Percentiles rank a stretch among this genome's conserved stretches.
Conservation (phyloP, 1,139 yeast genomes). For the Diutina scorzettiae region DNA sequence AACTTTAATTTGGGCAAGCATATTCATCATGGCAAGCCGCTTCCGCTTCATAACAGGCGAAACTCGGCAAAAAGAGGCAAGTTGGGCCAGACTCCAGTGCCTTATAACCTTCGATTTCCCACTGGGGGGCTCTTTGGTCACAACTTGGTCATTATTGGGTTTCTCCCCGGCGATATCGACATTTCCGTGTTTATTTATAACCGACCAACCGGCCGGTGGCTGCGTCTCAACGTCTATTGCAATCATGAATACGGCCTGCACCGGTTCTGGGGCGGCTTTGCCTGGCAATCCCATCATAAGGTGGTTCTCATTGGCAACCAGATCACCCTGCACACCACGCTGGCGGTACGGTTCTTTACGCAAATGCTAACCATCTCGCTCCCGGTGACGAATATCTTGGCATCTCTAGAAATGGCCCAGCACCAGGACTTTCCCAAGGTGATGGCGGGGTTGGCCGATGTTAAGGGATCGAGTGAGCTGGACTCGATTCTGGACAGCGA, state of each 20-base stretch:
- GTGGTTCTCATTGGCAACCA: constrained; percentile 44
- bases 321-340: constrained; percentile 34
- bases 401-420: constrained; percentile 29
- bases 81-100: constrained; percentile 12
- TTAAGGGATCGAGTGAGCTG: not conserved
- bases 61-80: not conserved
- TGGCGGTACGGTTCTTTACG: constrained; percentile 49
- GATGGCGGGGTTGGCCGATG: not conserved
- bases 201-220: constrained; percentile 54
- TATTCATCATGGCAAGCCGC: constrained; percentile 21
- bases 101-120: constrained; percentile 38
- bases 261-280: constrained; percentile 54
- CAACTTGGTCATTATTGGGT: constrained; percentile 50
- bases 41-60: constrained; percentile 14
- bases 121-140: constrained; percentile 55
- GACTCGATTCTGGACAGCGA: not conserved
- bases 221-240: constrained; percentile 45
- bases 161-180: constrained; percentile 37
- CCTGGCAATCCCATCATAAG: constrained; percentile 69
- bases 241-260: constrained; percentile 45
- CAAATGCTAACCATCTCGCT: constrained; percentile 46
- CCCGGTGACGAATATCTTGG: constrained; percentile 51
- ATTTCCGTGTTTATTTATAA: constrained; percentile 50
- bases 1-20: constrained; percentile 25
- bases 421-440: constrained; percentile 8